These are phyloP conservation scores for Saccharomycodes ludwigii DNA, from an alignment of 805 yeast species.

Conservation along the genomic window DNA sequence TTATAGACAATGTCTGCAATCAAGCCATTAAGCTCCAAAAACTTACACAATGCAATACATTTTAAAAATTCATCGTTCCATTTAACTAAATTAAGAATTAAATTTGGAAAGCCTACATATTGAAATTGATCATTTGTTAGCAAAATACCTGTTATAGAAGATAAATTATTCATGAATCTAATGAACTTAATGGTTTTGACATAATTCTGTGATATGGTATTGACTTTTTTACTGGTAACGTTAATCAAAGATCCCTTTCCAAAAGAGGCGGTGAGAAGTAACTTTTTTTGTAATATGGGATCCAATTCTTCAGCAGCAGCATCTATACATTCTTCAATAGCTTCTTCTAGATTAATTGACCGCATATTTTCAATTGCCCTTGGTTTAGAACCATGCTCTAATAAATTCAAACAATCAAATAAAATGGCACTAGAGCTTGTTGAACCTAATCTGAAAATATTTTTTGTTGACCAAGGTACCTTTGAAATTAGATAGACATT, in stretches of 20 bases:
- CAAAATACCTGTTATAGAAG: constrained; percentile 53
- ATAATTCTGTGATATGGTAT: constrained; percentile 40
- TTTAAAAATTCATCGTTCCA: constrained; percentile 45
- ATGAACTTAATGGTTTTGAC: constrained; percentile 49
- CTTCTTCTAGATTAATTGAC: constrained; percentile 39
- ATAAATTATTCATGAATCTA: constrained; percentile 57
- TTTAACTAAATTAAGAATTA: constrained; percentile 45
- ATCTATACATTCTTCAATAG: constrained; percentile 57
- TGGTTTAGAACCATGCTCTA: constrained; percentile 46
- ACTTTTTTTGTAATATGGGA: constrained; percentile 64
- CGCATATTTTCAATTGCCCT: constrained; percentile 69
- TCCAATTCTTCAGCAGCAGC: constrained; percentile 75
- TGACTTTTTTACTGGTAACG: neutral
- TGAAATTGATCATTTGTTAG: constrained; percentile 47
- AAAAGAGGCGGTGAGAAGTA: constrained; percentile 71
- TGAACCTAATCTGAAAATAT: constrained; percentile 73
- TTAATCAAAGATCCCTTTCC: constrained; percentile 50
- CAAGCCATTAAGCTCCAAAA: constrained; percentile 32
- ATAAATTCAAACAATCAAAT: constrained; percentile 61
- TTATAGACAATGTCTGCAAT: constrained; percentile 41
- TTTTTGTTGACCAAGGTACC: constrained; percentile 44
- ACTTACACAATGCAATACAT: constrained; percentile 48
- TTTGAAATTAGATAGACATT: constrained; percentile 50
- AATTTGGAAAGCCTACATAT: constrained; percentile 38
- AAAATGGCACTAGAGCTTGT: constrained; percentile 72